Percentiles rank a stretch among this genome's conserved stretches.
These are phyloP conservation scores for Rhamnella rubrinervis DNA, from an alignment of 331 rosid species.

Conservation along the genomic window DNA sequence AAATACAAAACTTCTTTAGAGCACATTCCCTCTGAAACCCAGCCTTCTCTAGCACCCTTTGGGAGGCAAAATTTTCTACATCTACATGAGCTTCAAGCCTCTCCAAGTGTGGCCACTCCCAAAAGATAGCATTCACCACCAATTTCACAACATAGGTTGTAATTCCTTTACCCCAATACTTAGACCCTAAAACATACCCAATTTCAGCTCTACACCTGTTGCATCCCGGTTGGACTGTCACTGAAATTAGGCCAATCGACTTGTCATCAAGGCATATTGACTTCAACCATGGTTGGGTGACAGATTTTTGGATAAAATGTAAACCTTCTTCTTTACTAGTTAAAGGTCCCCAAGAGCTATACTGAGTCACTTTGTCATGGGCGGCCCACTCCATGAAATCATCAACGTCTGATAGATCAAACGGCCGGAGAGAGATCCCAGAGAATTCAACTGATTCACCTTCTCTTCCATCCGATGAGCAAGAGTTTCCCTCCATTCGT, in stretches of 20 bases:
- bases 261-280: slow-evolving; percentile 53
- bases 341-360: slow-evolving; percentile 55
- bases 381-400: slow-evolving; percentile 66
- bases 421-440: slow-evolving; percentile 45
- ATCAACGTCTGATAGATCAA: slow-evolving; percentile 47
- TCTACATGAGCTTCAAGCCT: slow-evolving; percentile 71
- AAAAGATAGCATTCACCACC: slow-evolving; percentile 39
- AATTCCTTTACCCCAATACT: slow-evolving; percentile 72
- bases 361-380: slow-evolving; percentile 45
- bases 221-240: slow-evolving; percentile 14
- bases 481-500: slow-evolving; percentile 7
- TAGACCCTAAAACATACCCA: slow-evolving; percentile 53
- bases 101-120: slow-evolving; percentile 48
- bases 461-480: background rate
- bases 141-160: slow-evolving; percentile 49
- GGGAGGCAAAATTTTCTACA: slow-evolving; percentile 59
- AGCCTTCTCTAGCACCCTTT: slow-evolving; percentile 26
- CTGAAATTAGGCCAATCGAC: slow-evolving; percentile 46
- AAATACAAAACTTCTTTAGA: background rate
- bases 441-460: background rate
- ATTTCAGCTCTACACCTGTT: slow-evolving; percentile 44
- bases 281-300: slow-evolving; percentile 40
- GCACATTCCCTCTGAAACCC: slow-evolving; percentile 30
- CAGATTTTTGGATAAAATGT: slow-evolving; percentile 23
- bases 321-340: slow-evolving; percentile 42